Conservation (phyloP, 1,284 basidiomycete species). For the Volvariella volvacea region DNA sequence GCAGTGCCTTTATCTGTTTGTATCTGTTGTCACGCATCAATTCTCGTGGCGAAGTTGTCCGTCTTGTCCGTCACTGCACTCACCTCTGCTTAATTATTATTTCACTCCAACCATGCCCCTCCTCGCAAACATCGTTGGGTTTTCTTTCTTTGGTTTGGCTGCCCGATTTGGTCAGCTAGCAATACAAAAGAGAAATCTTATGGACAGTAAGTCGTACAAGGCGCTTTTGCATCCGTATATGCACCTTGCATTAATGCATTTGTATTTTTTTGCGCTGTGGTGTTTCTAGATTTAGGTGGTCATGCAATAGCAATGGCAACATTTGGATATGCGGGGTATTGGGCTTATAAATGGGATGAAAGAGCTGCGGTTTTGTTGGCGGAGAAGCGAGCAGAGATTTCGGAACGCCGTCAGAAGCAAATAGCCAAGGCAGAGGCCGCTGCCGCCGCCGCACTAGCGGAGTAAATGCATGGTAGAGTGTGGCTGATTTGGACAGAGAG, state of each 20-base stretch:
- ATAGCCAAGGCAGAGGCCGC: constrained; percentile 24
- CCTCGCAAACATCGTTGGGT: constrained; percentile 68
- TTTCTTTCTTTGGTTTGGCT: constrained; percentile 72
- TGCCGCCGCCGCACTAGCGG: constrained; percentile 13
- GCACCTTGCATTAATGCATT: neutral
- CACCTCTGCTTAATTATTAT: neutral
- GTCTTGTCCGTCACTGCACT: neutral
- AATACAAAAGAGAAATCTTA: constrained; percentile 64
- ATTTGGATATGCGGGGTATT: constrained; percentile 66
- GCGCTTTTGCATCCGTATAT: constrained; percentile 3
- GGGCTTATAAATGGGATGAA: constrained; percentile 59
- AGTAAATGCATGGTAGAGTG: too few relatives aligned
- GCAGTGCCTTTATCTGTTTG: constrained; percentile 6
- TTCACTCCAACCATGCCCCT: constrained; percentile 50
- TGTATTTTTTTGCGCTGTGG: neutral
- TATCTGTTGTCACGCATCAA: constrained; percentile 5
- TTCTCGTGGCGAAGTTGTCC: constrained; percentile 1
- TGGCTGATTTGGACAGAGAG: too few relatives aligned
- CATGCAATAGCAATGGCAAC: constrained; percentile 59
- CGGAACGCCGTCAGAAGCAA: constrained; percentile 36
- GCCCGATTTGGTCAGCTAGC: constrained; percentile 77
- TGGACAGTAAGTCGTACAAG: constrained; percentile 49
- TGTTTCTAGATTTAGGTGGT: constrained; percentile 48
- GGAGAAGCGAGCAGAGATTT: constrained; percentile 53
- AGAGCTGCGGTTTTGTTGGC: constrained; percentile 51